These are phyloP conservation scores for Leucogyrophana mollusca DNA, from an alignment of 768 basidiomycete species.

Conservation along the genomic window DNA sequence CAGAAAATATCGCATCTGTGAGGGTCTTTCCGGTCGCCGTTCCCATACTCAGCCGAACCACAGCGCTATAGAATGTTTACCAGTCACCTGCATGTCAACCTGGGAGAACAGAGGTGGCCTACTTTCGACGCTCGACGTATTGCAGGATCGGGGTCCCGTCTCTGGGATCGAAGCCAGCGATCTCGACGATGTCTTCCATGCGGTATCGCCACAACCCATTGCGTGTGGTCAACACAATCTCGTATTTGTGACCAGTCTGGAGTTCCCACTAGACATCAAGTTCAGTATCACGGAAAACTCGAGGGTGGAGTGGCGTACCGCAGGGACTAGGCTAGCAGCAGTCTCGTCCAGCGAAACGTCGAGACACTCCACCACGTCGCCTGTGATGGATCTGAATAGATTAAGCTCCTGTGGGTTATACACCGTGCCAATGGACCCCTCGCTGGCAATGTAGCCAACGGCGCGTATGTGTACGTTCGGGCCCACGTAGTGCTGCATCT, in stretches of 20 bases:
- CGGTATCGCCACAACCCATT: slow-evolving; percentile 11
- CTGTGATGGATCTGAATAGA: slow-evolving; percentile 3
- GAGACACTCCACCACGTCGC: slow-evolving; percentile 9
- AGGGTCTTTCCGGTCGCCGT: slow-evolving; percentile 13
- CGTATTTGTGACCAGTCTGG: slow-evolving; percentile 13
- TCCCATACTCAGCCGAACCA: neutral
- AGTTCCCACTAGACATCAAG: slow-evolving; percentile 10
- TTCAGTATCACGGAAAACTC: neutral
- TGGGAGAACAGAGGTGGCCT: no score
- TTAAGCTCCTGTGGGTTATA: slow-evolving; percentile 5
- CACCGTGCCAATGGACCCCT: slow-evolving; percentile 1
- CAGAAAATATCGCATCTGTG: slow-evolving; percentile 5
- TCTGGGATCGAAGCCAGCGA: slow-evolving; percentile 7
- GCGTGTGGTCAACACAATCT: slow-evolving; percentile 17
- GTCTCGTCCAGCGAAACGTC: neutral
- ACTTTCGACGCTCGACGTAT: slow-evolving; percentile 7
- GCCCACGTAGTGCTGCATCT: slow-evolving; percentile 1
- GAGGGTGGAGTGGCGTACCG: neutral
- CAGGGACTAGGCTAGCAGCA: neutral
- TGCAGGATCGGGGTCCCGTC: slow-evolving; percentile 6
- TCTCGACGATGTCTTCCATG: slow-evolving; percentile 3
- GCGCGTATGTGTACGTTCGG: neutral
- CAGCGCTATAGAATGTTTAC: neutral
- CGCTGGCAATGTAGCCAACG: slow-evolving; percentile 1
- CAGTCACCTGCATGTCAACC: neutral